phyloP scores from a whole-genome alignment of 148 eudicot genomes.

The Dianthus caryophyllus region DNA sequence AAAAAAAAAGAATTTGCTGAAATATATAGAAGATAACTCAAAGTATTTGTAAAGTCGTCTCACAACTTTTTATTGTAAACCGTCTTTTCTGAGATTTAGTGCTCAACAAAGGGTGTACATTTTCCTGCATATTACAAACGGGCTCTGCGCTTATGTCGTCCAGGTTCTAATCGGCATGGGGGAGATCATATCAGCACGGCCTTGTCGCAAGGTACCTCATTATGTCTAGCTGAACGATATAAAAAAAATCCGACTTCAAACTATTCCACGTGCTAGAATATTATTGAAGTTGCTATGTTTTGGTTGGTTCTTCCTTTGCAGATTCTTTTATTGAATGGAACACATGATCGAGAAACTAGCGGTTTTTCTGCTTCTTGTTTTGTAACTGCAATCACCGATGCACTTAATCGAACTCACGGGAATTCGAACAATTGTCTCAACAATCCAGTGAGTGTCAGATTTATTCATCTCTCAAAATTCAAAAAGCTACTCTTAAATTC shows the following conservation, averaged over 20 bases:
- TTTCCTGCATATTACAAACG: background rate
- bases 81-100: too few species aligned
- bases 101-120: too few species aligned
- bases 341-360: conserved; percentile 79
- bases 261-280: background rate
- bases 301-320: conserved; percentile 22
- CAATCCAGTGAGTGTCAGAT: conserved; percentile 51
- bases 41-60: too few species aligned
- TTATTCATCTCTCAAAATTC: too few species aligned
- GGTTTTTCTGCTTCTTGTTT: conserved; percentile 82
- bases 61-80: too few species aligned
- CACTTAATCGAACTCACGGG: conserved; percentile 85
- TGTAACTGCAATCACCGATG: conserved; percentile 90
- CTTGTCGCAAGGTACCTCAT: conserved; percentile 73
- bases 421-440: conserved; percentile 53
- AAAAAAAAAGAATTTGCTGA: too few species aligned
- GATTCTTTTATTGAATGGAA: conserved; percentile 89
- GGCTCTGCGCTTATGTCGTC: conserved; percentile 12
- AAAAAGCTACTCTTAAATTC: background rate
- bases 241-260: background rate
- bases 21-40: too few species aligned
- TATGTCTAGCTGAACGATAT: background rate
- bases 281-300: background rate
- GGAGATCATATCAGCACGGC: conserved; percentile 73
- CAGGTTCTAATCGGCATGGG: conserved; percentile 88